A percentile compares a stretch with the other conserved stretches of the same genome.
Conservation (phyloP, 257 asterid species). For the Primulina eburnea region DNA sequence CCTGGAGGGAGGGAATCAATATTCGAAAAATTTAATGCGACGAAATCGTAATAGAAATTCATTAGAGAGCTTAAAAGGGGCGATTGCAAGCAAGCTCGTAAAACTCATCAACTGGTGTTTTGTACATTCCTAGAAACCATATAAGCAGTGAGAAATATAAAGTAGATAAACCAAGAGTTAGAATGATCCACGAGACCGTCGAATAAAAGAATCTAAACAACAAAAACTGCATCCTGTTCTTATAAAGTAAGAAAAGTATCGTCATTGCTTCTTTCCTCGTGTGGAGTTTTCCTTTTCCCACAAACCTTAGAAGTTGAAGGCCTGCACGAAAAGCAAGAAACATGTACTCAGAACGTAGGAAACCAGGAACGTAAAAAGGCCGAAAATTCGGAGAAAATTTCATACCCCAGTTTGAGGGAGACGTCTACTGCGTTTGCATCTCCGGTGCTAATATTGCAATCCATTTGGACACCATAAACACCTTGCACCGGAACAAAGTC, state of each 20-base stretch:
- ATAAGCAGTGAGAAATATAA: background rate
- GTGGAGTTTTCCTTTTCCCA: constrained; percentile 42
- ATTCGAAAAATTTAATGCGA: no score
- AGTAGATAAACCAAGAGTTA: no score
- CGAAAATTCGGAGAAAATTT: background rate
- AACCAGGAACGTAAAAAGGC: background rate
- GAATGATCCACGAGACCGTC: no score
- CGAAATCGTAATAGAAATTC: no score
- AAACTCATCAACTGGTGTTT: background rate
- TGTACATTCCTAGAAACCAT: background rate
- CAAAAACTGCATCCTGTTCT: background rate
- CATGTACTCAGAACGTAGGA: background rate
- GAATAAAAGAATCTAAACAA: no score
- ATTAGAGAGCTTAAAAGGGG: no score
- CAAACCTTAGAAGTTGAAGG: constrained; percentile 33
- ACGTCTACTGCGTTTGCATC: constrained; percentile 51
- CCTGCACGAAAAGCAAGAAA: constrained; percentile 31
- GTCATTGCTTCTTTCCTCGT: constrained; percentile 34
- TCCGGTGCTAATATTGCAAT: constrained; percentile 19
- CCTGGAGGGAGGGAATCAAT: no score
- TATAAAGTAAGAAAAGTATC: constrained; percentile 18
- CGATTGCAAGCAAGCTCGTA: background rate
- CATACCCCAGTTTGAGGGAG: constrained; percentile 50
- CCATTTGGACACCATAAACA: constrained; percentile 31
- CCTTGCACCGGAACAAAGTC: constrained; percentile 20